Evolutionary conservation across 108 stramenopile genomes (phyloP).

Genomic region (Phaeodactylum tricornutum): DNA sequence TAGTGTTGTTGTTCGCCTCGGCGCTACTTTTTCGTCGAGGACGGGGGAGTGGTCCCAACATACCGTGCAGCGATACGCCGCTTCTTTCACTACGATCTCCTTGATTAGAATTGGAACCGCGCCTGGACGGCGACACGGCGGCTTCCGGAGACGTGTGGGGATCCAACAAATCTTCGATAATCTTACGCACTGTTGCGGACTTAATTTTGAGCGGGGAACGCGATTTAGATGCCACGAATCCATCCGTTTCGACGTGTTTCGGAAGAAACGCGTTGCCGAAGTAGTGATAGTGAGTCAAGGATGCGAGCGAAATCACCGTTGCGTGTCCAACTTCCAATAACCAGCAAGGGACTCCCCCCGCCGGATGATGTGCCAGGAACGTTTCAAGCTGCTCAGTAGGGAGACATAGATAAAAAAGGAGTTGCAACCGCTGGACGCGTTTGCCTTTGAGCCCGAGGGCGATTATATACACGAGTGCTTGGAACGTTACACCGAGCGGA

Average conservation of each 20-base stretch:
- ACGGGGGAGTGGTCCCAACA: no score
- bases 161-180: neutral
- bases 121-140: no score
- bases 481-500: slow-evolving; percentile 43
- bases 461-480: slow-evolving; percentile 39
- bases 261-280: slow-evolving; percentile 43
- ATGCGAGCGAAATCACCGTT: slow-evolving; percentile 41
- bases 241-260: no score
- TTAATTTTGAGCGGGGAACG: neutral
- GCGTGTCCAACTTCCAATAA: slow-evolving; percentile 59
- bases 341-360: slow-evolving; percentile 68
- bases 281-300: slow-evolving; percentile 60
- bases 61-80: no score
- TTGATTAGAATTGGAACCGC: no score
- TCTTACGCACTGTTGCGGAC: no score
- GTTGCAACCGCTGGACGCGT: slow-evolving; percentile 50
- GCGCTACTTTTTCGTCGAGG: no score
- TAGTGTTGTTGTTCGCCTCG: neutral
- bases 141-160: no score
- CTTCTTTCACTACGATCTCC: no score
- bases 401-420: slow-evolving; percentile 61
- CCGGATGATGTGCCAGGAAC: slow-evolving; percentile 56
- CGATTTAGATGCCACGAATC: neutral
- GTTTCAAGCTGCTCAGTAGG: slow-evolving; percentile 33
- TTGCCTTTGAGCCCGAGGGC: slow-evolving; percentile 57